Evolutionary conservation across 1,284 basidiomycete genomes (phyloP).

Genomic region (Cryptococcus amylolentus): DNA sequence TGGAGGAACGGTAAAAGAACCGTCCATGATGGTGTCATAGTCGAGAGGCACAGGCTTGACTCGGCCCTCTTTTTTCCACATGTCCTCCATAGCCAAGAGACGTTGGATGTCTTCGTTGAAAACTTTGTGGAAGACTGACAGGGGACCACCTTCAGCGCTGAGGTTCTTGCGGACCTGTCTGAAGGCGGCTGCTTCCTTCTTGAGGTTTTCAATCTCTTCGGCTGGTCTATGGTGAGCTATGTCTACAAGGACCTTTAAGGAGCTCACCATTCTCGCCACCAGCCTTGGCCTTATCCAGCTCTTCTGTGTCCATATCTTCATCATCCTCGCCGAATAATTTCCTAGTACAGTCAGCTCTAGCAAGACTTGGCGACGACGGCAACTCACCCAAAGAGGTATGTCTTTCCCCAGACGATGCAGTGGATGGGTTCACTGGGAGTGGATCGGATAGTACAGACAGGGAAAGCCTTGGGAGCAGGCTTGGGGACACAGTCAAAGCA

Average conservation of each 20-base stretch:
- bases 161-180: conserved; percentile 63
- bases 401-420: conserved; percentile 99
- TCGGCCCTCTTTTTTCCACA: conserved; percentile 78
- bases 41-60: conserved; percentile 79
- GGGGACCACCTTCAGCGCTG: conserved; percentile 58
- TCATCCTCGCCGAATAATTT: conserved; percentile 91
- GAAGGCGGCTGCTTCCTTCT: conserved; percentile 87
- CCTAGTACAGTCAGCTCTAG: not conserved
- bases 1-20: conserved; percentile 56
- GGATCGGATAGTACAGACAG: conserved; percentile 96
- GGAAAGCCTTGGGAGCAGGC: conserved; percentile 86
- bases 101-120: conserved; percentile 86
- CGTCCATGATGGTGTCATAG: conserved; percentile 66
- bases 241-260: not conserved
- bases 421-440: conserved; percentile 97
- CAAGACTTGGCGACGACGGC: not conserved
- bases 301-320: conserved; percentile 51
- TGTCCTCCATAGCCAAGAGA: conserved; percentile 90
- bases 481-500: conserved; percentile 92
- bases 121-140: conserved; percentile 82
- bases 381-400: conserved; percentile 86
- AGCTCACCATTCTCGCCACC: conserved; percentile 68
- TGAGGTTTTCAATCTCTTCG: conserved; percentile 82
- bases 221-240: conserved; percentile 53
- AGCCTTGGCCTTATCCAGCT: conserved; percentile 56